These are phyloP conservation scores for Ustilago trichophora DNA, from an alignment of 1,284 basidiomycete species.

Conservation along the genomic window DNA sequence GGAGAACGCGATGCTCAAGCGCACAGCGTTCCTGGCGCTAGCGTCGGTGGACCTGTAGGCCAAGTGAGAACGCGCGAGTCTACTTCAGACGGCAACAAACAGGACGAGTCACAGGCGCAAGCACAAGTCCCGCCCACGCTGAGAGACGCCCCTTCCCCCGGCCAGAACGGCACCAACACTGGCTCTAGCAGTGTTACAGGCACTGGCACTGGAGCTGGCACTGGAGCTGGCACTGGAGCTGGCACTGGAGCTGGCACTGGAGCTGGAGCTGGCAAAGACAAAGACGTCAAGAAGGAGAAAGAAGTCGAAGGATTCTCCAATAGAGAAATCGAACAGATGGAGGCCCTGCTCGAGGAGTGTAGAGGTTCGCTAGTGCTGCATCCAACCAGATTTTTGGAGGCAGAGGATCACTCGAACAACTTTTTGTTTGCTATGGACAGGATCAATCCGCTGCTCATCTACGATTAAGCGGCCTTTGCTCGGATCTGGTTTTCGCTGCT, in stretches of 20 bases:
- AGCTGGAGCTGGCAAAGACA: slow-evolving; percentile 1
- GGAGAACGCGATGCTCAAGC: slow-evolving; percentile 35
- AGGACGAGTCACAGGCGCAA: too few species aligned
- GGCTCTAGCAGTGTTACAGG: too few species aligned
- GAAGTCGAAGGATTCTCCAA: slow-evolving; percentile 46
- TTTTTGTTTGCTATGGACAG: slow-evolving; percentile 62
- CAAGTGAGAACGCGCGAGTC: slow-evolving; percentile 2
- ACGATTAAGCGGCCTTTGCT: slow-evolving; percentile 41
- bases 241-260: too few species aligned
- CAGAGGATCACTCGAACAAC: slow-evolving; percentile 56
- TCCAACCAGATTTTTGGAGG: slow-evolving; percentile 62
- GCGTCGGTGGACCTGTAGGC: slow-evolving; percentile 37
- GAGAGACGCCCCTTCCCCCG: slow-evolving; percentile 13
- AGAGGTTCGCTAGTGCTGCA: slow-evolving; percentile 57
- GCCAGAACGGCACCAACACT: slow-evolving; percentile 8
- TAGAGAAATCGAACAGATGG: slow-evolving; percentile 60
- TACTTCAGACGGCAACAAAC: not conserved
- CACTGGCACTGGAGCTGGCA: too few species aligned
- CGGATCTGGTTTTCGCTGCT: too few species aligned
- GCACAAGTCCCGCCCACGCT: slow-evolving; percentile 24
- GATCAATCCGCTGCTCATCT: slow-evolving; percentile 56
- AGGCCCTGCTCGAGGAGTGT: slow-evolving; percentile 52
- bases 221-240: too few species aligned
- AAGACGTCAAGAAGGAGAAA: slow-evolving; percentile 14
- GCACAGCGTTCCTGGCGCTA: slow-evolving; percentile 43